Evolutionary conservation across 257 asterid species (phyloP), one percentile per base, ranked within the genome.

Genomic region (Verbascum thapsus): DNA sequence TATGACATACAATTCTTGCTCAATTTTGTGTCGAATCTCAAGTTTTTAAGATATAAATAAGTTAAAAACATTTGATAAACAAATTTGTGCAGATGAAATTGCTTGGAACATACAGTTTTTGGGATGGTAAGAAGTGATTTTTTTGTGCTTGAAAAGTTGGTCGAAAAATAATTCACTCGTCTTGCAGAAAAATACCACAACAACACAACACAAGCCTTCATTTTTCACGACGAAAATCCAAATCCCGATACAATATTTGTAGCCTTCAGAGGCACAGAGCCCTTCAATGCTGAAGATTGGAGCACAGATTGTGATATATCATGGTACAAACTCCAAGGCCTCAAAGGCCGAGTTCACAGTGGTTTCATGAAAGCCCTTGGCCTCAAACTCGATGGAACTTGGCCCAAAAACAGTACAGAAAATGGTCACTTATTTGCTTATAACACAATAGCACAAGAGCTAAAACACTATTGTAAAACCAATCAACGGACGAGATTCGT

Each of bases 321-420:
- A 0, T 81, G 87, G 85, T 74, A 65, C 64, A 71, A 66, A 41
- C 58, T 77, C 49, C 58, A 66, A 3, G 67, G 61, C 57, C 41
- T 73, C 44, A 30, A 67, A 34, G 90, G 90, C 16, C 59, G 68
- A 19, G 80, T 88, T 1, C 96, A 88, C 17, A 6, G 68, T 1
- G 94, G 94, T 44, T 88, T 88, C 72, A 69, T 81, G 72, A 79
- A 69, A 53, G 94, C 96, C 44, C 78, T 88, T 6, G 91, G 94
- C 5, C 61, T 81, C 26, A 79, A 77, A 37, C 65, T 52, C 8
- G 68, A 65, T 47, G 53, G 51, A 26, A 69, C 61, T 0, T 75
- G 85, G 84, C 81, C 77, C 1, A n/a, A 5, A 23, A 56, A 54
- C 20, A 40, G 17, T 1, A 9, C 43, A 18, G 44, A 69, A 4